These are phyloP conservation scores for Diaporthe longicolla DNA, from an alignment of 2,329 filamentous ascomycete species.

Conservation along the genomic window DNA sequence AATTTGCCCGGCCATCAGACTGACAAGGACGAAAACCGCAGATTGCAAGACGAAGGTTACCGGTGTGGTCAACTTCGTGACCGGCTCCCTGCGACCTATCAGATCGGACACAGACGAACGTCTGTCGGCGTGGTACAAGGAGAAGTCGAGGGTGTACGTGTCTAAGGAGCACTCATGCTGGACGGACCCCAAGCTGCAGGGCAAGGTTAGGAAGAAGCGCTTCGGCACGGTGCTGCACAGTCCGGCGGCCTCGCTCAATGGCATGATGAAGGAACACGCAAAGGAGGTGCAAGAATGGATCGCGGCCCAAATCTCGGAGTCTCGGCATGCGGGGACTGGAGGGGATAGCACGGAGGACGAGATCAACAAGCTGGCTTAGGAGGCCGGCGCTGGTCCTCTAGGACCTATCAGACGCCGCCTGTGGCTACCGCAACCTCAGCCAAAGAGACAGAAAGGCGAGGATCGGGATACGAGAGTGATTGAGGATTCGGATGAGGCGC, in stretches of 20 bases:
- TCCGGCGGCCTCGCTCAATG: conserved; percentile 61
- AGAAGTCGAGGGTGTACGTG: conserved; percentile 85
- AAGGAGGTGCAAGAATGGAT: conserved; percentile 68
- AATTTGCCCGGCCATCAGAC: not conserved
- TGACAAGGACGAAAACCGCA: conserved; percentile 45
- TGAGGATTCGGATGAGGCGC: not conserved
- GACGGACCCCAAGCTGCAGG: conserved; percentile 71
- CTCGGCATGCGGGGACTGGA: conserved; percentile 47
- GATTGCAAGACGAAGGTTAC: conserved; percentile 78
- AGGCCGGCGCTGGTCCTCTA: conserved; percentile 3
- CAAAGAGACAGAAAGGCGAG: not conserved
- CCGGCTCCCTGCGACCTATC: conserved; percentile 81
- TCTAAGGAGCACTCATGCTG: conserved; percentile 82
- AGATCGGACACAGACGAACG: conserved; percentile 82
- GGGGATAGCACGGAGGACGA: conserved; percentile 67
- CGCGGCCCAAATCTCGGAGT: conserved; percentile 51
- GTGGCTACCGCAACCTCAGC: not conserved
- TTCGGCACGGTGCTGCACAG: conserved; percentile 72
- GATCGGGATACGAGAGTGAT: not conserved
- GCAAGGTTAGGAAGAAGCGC: conserved; percentile 71
- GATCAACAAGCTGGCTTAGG: conserved; percentile 47
- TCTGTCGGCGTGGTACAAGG: conserved; percentile 85
- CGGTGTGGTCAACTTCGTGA: conserved; percentile 85
- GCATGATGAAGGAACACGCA: conserved; percentile 71
- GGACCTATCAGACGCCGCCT: not conserved